Evolutionary conservation across 495 filamentous ascomycete species (phyloP).

Genomic region (Astrocystis sublimbata): DNA sequence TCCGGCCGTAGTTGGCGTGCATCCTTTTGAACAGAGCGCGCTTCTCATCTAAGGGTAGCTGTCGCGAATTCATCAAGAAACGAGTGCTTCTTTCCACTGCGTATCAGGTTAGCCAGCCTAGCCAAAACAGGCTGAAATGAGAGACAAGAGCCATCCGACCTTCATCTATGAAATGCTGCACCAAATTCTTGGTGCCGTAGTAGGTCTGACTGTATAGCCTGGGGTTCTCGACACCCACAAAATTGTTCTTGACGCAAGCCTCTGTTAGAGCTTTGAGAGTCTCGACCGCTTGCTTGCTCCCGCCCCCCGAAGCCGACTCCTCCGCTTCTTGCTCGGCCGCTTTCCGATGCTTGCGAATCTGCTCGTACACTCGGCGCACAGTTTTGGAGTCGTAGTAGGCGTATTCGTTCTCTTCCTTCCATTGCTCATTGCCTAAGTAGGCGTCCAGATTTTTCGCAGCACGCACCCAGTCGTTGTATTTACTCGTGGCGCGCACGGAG

Average conservation of each 20-base stretch:
- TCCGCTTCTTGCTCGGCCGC: conserved; percentile 58
- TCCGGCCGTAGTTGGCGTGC: conserved; percentile 87
- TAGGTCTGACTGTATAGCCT: conserved; percentile 94
- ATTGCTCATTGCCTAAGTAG: conserved; percentile 77
- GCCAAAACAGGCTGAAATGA: conserved; percentile 8
- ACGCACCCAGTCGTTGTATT: conserved; percentile 78
- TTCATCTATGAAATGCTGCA: conserved; percentile 88
- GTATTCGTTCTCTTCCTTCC: conserved; percentile 87
- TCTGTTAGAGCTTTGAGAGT: conserved; percentile 76
- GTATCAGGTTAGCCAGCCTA: conserved; percentile 10
- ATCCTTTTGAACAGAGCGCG: conserved; percentile 82
- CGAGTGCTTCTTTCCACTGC: conserved; percentile 61
- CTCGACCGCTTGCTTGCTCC: conserved; percentile 58
- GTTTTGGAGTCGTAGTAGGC: conserved; percentile 93
- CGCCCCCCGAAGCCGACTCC: conserved; percentile 14
- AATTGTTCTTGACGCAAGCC: conserved; percentile 95
- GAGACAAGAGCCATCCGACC: conserved; percentile 35
- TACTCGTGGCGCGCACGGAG: conserved; percentile 66
- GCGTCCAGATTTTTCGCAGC: conserved; percentile 77
- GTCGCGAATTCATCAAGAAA: conserved; percentile 65
- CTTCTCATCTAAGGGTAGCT: conserved; percentile 72
- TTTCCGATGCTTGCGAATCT: conserved; percentile 63
- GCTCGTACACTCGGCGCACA: conserved; percentile 69
- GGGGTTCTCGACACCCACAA: conserved; percentile 92
- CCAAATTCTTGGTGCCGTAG: conserved; percentile 89